Evolutionary conservation across 768 basidiomycete genomes (phyloP), one percentile per base, ranked within the genome.

Genomic region (Termitomyces sp.): DNA sequence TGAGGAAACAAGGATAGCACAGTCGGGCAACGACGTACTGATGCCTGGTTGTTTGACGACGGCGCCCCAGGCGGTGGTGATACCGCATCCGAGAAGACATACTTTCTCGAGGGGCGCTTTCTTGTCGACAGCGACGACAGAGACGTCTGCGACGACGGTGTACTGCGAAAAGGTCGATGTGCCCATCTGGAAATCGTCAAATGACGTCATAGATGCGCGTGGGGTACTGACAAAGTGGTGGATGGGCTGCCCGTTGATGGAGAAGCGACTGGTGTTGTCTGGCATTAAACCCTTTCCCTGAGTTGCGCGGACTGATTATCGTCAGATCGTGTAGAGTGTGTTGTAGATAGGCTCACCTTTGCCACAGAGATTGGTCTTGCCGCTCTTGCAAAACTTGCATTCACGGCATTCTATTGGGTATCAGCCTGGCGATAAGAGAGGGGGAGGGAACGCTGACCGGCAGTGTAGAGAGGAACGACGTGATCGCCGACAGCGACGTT

Each of bases 81-180:
- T 96, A 62, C 94, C 94, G 61, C 92, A 94, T 5, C 96, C 96
- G 14, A 99, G 85, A 32, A 99, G 80, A 74, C 97, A 98, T n/a
- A 95, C 93, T 68, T 94, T 97, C 29, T 98, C 90, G 14, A 99
- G 82, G 9, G 94, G 93, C 1, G 97, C 97, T 59, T 81, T 76
- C 59, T 83, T 79, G 74, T 87, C 86, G 59, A 99, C 87, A 16
- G 92, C 85, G 53, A 98, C 97, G 26, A 99, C 91, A 20, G 95
- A 98, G 46, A 94, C 94, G 63, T 99, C 94, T 46, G 94, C 91
- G 2, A 99, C 94, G 58, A 99, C 97, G 8, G 97, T 97, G 78
- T 98, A 99, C 71, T 98, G 95, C n/a, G 96, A 97, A 78, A 99
- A 99, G 2, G 97, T 96, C 32, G 96, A 98, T 27, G 90, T 93